Conservation (phyloP, 1,284 basidiomycete genomes). For the Inonotus obliquus region DNA sequence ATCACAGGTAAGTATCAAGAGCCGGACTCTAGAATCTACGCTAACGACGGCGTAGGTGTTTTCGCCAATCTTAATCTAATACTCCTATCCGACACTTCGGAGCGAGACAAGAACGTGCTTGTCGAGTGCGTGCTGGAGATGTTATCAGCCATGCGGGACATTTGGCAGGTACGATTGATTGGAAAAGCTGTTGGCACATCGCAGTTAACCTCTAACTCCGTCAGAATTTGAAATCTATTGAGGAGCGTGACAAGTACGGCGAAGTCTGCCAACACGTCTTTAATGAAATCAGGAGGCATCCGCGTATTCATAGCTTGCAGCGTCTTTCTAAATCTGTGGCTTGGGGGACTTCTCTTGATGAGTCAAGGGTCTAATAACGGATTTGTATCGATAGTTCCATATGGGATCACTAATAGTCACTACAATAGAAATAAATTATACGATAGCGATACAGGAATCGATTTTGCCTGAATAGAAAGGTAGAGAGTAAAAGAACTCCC, state of each 20-base stretch:
- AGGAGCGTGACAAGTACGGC: constrained; percentile 2
- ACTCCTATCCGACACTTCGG: background rate
- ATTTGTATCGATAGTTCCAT: background rate
- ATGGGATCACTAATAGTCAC: background rate
- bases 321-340: background rate
- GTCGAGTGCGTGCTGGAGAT: constrained; percentile 12
- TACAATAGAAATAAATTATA: too few species aligned
- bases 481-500: too few species aligned
- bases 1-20: constrained; percentile 3
- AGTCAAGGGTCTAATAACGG: background rate
- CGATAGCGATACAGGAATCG: background rate
- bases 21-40: background rate
- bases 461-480: too few species aligned
- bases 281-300: background rate
- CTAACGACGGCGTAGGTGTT: constrained; percentile 3
- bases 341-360: constrained; percentile 6
- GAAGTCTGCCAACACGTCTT: constrained; percentile 5
- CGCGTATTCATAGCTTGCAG: background rate
- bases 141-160: constrained; percentile 17
- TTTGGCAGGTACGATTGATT: constrained; percentile 6
- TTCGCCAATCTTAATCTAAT: constrained; percentile 7
- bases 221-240: background rate
- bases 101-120: constrained; percentile 3
- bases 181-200: background rate
- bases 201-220: background rate